A percentile compares a stretch with the other conserved stretches of the same genome.
These are phyloP conservation scores for Kalanchoe fedtschenkoi DNA, from an alignment of 164 flowering plant genomes.

Conservation along the genomic window DNA sequence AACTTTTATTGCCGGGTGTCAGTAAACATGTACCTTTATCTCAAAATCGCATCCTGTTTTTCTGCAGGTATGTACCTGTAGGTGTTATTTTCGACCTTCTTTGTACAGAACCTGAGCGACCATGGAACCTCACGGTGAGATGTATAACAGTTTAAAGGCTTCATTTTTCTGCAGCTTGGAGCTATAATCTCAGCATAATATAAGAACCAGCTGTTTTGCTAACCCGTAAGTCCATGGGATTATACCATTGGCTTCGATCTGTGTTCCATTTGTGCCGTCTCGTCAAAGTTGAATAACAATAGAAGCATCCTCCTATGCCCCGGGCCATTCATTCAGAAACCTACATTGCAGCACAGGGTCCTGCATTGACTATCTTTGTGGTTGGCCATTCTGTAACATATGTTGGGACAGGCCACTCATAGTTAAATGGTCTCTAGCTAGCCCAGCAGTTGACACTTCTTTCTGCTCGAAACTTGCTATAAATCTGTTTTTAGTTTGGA, in stretches of 20 bases:
- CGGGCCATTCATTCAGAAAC: no score
- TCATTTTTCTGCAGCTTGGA: background rate
- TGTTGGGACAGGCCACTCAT: no score
- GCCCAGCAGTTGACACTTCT: no score
- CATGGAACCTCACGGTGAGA: slow-evolving; percentile 89
- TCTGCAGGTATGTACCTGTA: slow-evolving; percentile 77
- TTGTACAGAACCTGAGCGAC: slow-evolving; percentile 87
- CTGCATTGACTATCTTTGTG: no score
- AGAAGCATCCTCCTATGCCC: no score
- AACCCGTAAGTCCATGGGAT: background rate
- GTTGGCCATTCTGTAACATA: no score
- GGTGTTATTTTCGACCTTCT: slow-evolving; percentile 96
- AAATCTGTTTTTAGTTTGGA: no score
- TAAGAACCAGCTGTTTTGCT: background rate
- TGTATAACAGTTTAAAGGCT: background rate
- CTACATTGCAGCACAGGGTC: no score
- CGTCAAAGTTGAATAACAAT: background rate
- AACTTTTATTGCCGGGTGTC: background rate
- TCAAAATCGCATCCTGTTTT: background rate
- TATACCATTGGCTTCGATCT: background rate
- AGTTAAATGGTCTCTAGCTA: no score
- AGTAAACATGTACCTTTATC: background rate
- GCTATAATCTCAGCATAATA: background rate
- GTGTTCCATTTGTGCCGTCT: no score
- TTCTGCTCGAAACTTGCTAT: no score